Evolutionary conservation across 2,329 filamentous ascomycete species (phyloP).

Genomic region (Hypoxylon sp.): DNA sequence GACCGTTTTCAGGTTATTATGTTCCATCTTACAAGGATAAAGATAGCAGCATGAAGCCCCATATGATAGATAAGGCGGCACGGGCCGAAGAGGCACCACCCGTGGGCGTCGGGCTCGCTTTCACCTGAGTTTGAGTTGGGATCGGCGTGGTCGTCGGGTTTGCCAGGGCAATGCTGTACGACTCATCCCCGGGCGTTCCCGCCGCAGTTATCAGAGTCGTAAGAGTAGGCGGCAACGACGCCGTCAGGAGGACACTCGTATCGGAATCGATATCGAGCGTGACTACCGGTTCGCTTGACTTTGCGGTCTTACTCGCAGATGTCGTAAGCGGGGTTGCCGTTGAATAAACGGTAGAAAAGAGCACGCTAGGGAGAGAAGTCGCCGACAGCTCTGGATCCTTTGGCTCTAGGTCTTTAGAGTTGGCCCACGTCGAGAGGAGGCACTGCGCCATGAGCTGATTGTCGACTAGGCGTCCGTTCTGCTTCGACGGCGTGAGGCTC

Average conservation of each 20-base stretch:
- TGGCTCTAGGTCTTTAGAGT: constrained; percentile 31
- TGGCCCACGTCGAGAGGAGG: constrained; percentile 55
- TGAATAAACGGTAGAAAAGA: constrained; percentile 1
- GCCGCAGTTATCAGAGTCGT: constrained; percentile 39
- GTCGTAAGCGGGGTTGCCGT: constrained; percentile 2
- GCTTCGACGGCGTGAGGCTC: constrained; percentile 57
- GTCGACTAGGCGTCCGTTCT: constrained; percentile 52
- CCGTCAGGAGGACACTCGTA: constrained; percentile 21
- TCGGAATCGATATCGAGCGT: constrained; percentile 27
- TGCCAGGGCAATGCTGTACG: constrained; percentile 31
- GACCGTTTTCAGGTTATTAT: neutral
- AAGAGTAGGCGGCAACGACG: constrained; percentile 15
- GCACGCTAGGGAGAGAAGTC: neutral
- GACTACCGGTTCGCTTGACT: constrained; percentile 18
- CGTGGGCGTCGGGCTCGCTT: constrained; percentile 11
- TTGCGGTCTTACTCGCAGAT: neutral
- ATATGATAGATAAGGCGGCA: neutral
- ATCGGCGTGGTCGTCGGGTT: constrained; percentile 8
- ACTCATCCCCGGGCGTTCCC: constrained; percentile 29
- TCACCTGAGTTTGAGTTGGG: neutral
- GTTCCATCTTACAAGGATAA: constrained; percentile 18
- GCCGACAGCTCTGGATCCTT: constrained; percentile 7
- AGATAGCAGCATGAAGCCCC: constrained; percentile 19
- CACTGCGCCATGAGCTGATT: constrained; percentile 59
- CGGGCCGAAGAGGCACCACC: constrained; percentile 8